Evolutionary conservation across 225 moss, liverwort and hornwort genomes (phyloP).

Genomic region (Lunularia cruciata): DNA sequence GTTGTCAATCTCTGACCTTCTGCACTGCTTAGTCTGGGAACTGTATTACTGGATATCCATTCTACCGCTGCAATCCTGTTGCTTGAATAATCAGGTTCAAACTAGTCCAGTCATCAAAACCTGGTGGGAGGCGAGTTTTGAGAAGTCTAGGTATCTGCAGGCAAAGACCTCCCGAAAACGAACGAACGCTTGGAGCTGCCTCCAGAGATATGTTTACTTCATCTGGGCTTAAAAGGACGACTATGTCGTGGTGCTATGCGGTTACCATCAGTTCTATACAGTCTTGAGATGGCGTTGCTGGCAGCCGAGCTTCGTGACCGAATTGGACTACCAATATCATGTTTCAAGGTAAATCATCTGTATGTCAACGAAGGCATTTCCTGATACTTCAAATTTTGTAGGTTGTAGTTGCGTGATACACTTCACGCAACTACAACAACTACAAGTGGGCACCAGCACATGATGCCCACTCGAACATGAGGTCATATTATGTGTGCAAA

Average conservation of each 20-base stretch:
- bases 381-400: too few species aligned
- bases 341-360: constrained; percentile 53
- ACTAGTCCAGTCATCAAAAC: background rate
- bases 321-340: constrained; percentile 63
- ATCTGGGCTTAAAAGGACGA: constrained; percentile 58
- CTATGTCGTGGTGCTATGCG: constrained; percentile 75
- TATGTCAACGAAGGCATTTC: too few species aligned
- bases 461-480: background rate
- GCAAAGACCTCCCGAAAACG: constrained; percentile 30
- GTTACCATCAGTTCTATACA: constrained; percentile 68
- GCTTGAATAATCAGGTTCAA: background rate
- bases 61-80: background rate
- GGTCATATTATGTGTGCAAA: too few species aligned
- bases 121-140: constrained; percentile 1
- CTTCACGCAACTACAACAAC: too few species aligned
- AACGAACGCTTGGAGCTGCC: constrained; percentile 60
- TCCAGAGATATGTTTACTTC: constrained; percentile 67
- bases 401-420: background rate
- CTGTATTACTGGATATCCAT: background rate
- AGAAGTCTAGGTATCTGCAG: constrained; percentile 22
- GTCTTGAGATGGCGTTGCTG: constrained; percentile 62
- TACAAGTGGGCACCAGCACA: background rate
- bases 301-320: constrained; percentile 75
- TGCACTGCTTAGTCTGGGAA: background rate
- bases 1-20: background rate